Evolutionary conservation across 176 grass and related monocot species (phyloP).

Genomic region (Triticum turgidum): DNA sequence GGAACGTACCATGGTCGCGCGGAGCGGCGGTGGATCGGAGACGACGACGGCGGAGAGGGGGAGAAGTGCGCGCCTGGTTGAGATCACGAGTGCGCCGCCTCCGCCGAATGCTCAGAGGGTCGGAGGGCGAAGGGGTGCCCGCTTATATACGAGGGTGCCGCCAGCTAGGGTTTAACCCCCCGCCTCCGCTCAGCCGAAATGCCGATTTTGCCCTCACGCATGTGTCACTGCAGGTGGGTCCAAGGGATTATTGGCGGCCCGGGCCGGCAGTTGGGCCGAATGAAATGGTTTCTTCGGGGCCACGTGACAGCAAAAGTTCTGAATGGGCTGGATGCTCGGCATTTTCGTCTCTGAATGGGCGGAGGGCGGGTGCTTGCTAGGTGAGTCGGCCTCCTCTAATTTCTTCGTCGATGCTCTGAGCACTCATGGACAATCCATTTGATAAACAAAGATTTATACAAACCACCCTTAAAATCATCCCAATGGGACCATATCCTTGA

Average conservation of each 20-base stretch:
- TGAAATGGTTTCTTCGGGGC: background rate
- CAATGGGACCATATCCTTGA: too few relatives aligned
- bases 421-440: too few relatives aligned
- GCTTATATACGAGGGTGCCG: constrained; percentile 14
- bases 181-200: background rate
- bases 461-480: too few relatives aligned
- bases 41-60: background rate
- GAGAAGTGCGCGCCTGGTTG: background rate
- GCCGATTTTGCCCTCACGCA: background rate
- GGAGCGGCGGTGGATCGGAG: constrained; percentile 13
- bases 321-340: background rate
- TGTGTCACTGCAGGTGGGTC: background rate
- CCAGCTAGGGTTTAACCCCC: constrained; percentile 31
- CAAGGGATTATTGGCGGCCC: background rate
- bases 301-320: background rate
- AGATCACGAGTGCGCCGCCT: constrained; percentile 31
- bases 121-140: background rate
- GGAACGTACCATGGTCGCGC: constrained; percentile 36
- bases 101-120: constrained; percentile 18
- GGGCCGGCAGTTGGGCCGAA: background rate
- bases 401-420: too few relatives aligned
- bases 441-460: too few relatives aligned
- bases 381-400: too few relatives aligned
- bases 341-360: background rate
- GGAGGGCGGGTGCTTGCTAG: too few relatives aligned